Conservation (phyloP, 2,329 filamentous ascomycete species). For the Alternaria gaisen region DNA sequence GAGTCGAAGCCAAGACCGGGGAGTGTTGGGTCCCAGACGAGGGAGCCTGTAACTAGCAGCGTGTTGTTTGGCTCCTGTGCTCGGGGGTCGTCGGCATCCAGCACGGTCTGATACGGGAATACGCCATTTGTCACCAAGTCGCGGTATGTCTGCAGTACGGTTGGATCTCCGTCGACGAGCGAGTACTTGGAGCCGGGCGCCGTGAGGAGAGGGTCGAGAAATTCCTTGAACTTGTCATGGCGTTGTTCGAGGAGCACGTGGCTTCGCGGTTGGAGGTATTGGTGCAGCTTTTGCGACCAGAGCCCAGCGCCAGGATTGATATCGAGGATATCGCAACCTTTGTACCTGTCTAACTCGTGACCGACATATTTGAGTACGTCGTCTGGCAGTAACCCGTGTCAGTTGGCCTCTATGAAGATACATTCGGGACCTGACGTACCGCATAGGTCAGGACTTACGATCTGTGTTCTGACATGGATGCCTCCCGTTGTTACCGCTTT, state of each 20-base stretch:
- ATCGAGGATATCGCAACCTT: constrained; percentile 86
- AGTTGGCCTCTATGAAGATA: constrained; percentile 13
- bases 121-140: constrained; percentile 61
- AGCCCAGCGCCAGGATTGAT: constrained; percentile 82
- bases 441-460: constrained; percentile 57
- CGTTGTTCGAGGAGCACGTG: constrained; percentile 86
- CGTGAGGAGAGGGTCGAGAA: constrained; percentile 62
- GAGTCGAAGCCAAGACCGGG: constrained; percentile 62
- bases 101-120: constrained; percentile 64
- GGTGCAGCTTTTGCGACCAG: constrained; percentile 80
- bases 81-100: constrained; percentile 51
- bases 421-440: constrained; percentile 48
- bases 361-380: constrained; percentile 76
- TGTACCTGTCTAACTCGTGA: constrained; percentile 72
- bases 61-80: constrained; percentile 70
- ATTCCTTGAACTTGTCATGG: constrained; percentile 63
- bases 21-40: constrained; percentile 54
- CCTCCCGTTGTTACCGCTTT: background rate
- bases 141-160: constrained; percentile 54
- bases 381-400: constrained; percentile 56
- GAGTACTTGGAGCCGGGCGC: constrained; percentile 57
- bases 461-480: constrained; percentile 38
- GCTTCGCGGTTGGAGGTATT: constrained; percentile 76
- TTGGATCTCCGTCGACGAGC: constrained; percentile 49
- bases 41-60: constrained; percentile 65